Evolutionary conservation across 2,329 filamentous ascomycete genomes (phyloP), one percentile per base, ranked within the genome.

Genomic region (Diaporthe vaccinii): DNA sequence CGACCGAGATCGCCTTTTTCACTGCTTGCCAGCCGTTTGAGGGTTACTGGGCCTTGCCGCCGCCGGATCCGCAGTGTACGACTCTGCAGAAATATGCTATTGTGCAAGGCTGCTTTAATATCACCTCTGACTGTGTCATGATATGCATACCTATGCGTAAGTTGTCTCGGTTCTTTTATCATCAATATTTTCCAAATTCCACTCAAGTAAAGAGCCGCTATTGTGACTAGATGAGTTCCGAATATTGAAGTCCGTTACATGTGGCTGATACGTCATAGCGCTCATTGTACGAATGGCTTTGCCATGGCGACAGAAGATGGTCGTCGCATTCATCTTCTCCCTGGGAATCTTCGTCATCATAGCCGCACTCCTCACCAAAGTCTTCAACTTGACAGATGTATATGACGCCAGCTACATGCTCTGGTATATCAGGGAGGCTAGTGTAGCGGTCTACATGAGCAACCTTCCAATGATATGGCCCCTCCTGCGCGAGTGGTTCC

Each of bases 391-490:
- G 22, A 80, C 77, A 69, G 59, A 78, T n/a, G 67, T 79, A 20
- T 78, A 78, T 72, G 78, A 79, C 69, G 80, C 81, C 8, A 62
- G 70, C 57, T 87, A 86, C 78, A 83, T 86, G 83, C 80, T 87
- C 25, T 91, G 89, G 88, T 90, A 90, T 79, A 84, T 86, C 28
- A 84, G 89, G 73, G 89, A 91, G 83, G 86, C 87, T 14, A 86
- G 83, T 36, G 87, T 89, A 2, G 88, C 88, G 10, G 83, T 90
- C 7, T 86, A 87, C 75, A 87, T 90, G 14, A 84, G 87, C 76
- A 91, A 90, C 78, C 81, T 90, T 4, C 89, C 89, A 0, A 83
- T 87, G 65, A 85, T 89, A 72, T 91, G 88, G 88, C 85, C 87
- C 1, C 83, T 90, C 20, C 79, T 90, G 59, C 84, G 86, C 39